These are phyloP conservation scores for Dillenia turbinata DNA, from an alignment of 164 flowering plant species.

Conservation along the genomic window DNA sequence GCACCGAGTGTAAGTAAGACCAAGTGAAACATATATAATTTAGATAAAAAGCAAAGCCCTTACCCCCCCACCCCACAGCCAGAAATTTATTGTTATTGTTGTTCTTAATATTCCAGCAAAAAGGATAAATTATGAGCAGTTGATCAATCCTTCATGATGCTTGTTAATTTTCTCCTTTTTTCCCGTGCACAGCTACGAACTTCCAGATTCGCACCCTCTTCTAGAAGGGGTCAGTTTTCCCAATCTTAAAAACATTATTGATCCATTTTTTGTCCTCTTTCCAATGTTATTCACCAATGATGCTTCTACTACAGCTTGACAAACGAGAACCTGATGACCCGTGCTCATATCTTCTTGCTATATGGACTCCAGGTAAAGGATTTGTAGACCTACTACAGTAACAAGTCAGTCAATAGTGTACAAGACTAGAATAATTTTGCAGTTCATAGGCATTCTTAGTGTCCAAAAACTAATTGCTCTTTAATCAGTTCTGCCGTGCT, in stretches of 20 bases:
- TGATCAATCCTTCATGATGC: no score
- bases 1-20: constrained; percentile 41
- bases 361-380: constrained; percentile 92
- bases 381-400: no score
- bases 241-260: background rate
- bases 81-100: no score
- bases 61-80: no score
- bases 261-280: background rate
- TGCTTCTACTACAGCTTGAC: constrained; percentile 51
- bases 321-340: constrained; percentile 84
- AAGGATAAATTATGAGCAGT: no score
- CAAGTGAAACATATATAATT: no score
- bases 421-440: background rate
- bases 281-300: constrained; percentile 1
- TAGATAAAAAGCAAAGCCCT: no score
- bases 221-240: constrained; percentile 59
- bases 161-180: constrained; percentile 1
- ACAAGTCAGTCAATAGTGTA: background rate
- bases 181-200: constrained; percentile 75
- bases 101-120: no score
- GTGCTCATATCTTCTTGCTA: constrained; percentile 82
- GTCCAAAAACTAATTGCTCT: no score
- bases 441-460: no score
- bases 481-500: no score
- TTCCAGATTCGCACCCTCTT: constrained; percentile 94